Conservation (phyloP, 257 asterid genomes). For the Echium plantagineum region DNA sequence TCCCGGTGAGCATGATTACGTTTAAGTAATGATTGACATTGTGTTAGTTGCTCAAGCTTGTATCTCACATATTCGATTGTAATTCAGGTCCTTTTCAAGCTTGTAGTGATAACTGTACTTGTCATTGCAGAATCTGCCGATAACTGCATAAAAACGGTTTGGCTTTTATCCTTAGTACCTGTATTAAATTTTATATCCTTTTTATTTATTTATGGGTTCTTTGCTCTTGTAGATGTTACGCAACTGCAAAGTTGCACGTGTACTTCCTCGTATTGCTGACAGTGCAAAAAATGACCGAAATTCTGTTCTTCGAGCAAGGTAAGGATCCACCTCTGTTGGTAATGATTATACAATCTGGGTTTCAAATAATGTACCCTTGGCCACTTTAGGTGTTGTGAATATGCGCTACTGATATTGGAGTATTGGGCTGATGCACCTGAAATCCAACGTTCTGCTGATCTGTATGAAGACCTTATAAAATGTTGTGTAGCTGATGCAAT, state of each 20-base stretch:
- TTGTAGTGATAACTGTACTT: slow-evolving; percentile 97
- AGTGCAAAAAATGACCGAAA: slow-evolving; percentile 85
- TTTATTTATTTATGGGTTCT: slow-evolving; percentile 9
- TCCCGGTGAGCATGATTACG: slow-evolving; percentile 62
- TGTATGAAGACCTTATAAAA: slow-evolving; percentile 84
- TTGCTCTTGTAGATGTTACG: slow-evolving; percentile 63
- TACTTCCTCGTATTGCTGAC: slow-evolving; percentile 82
- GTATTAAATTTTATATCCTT: background rate
- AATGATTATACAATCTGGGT: background rate
- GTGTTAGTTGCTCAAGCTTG: slow-evolving; percentile 12
- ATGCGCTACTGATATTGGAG: slow-evolving; percentile 87
- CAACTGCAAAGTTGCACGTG: slow-evolving; percentile 93
- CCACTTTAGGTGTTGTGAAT: slow-evolving; percentile 77
- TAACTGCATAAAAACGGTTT: slow-evolving; percentile 97
- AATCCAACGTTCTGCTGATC: slow-evolving; percentile 90
- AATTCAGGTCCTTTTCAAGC: slow-evolving; percentile 97
- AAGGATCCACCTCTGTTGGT: slow-evolving; percentile 2
- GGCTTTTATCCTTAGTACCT: slow-evolving; percentile 7
- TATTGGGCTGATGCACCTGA: slow-evolving; percentile 99
- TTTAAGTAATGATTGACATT: slow-evolving; percentile 9
- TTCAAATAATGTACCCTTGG: slow-evolving; percentile 16
- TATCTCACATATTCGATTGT: slow-evolving; percentile 29
- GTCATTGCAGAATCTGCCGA: slow-evolving; percentile 99
- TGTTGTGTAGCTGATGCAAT: slow-evolving; percentile 97
- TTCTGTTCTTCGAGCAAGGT: slow-evolving; percentile 99